Base-by-base conservation (phyloP, 495 filamentous ascomycete genomes). In the Rhypophila decipiens region DNA sequence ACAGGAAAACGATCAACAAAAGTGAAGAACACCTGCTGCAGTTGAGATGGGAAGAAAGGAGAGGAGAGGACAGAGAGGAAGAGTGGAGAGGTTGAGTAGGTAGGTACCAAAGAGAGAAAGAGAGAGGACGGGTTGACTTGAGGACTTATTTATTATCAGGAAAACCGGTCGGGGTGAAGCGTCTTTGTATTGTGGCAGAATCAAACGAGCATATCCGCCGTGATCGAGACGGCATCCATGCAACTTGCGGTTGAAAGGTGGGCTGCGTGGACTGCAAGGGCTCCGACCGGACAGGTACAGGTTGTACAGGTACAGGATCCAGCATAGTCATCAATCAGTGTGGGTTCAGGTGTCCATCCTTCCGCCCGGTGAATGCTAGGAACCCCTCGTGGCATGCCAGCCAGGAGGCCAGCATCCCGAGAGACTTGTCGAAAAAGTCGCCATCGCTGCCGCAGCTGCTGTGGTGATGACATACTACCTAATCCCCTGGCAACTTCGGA, bases 141-240 rank as follows among this genome's bases (percentile, higher is more conserved):
- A 24, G 36, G 33, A 21, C 9, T 2, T 34, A 17, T n/a, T n/a
- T n/a, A n/a, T n/a, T n/a, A n/a, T n/a, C n/a, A n/a, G n/a, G 17
- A 47, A 48, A 37, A 9, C 19, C 21, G 46, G 39, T 45, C 41
- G 48, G 44, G 49, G 43, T 24, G 53, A 36, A 41, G 50, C 46
- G 53, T 35, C 31, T 49, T 56, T 53, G 50, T 56, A 56, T 56
- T 52, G 51, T 56, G 49, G 57, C 56, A 56, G 53, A 53, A 41
- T 47, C 53, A 43, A 48, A 50, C 56, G 41, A 42, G 46, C 42
- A 55, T 52, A 55, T 43, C 52, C 56, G 56, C 56, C 52, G 51
- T 45, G 55, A 52, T 52, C 44, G 55, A 50, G 45, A 52, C 45
- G 54, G 19, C 43, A 56, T 47, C 44, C 50, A 44, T 52, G 47